Conservation (phyloP, 1,139 yeast species). For the Debaryomyces nepalensis region DNA sequence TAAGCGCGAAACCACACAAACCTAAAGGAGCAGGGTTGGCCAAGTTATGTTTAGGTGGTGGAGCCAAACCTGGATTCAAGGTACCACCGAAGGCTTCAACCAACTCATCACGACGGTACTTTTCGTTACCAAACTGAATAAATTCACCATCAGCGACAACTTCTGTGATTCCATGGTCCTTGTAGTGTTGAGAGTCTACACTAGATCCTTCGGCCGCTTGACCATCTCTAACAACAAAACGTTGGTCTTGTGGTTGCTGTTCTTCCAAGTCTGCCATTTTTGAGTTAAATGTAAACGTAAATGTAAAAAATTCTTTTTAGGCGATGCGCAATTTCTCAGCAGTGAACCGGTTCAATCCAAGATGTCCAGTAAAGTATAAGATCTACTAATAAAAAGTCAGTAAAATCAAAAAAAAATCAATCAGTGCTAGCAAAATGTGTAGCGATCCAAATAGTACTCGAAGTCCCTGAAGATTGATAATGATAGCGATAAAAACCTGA, state of each 20-base stretch:
- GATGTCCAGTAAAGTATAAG: no score
- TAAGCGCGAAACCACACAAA: constrained; percentile 78
- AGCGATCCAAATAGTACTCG: neutral
- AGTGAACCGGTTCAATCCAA: no score
- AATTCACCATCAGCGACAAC: constrained; percentile 55
- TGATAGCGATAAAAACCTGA: no score
- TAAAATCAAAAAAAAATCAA: no score
- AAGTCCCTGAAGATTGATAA: neutral
- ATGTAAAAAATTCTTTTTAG: neutral
- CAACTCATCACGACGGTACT: constrained; percentile 64
- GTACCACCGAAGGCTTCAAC: constrained; percentile 77
- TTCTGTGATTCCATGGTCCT: constrained; percentile 26
- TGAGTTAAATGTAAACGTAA: neutral
- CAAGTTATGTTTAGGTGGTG: constrained; percentile 70
- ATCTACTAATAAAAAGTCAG: no score
- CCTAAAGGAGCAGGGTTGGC: constrained; percentile 93
- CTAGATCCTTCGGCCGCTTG: neutral
- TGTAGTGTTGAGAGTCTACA: constrained; percentile 18
- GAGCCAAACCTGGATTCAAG: constrained; percentile 64
- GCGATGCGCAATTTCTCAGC: no score
- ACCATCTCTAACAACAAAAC: constrained; percentile 17
- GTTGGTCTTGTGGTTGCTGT: constrained; percentile 29
- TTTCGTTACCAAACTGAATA: constrained; percentile 73
- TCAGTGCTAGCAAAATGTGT: no score
- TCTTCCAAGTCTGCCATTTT: constrained; percentile 33